A percentile compares a stretch with the other conserved stretches of the same genome.
phyloP scores from a whole-genome alignment of 2,329 filamentous ascomycete genomes.

The Hypoxylon sp. region DNA sequence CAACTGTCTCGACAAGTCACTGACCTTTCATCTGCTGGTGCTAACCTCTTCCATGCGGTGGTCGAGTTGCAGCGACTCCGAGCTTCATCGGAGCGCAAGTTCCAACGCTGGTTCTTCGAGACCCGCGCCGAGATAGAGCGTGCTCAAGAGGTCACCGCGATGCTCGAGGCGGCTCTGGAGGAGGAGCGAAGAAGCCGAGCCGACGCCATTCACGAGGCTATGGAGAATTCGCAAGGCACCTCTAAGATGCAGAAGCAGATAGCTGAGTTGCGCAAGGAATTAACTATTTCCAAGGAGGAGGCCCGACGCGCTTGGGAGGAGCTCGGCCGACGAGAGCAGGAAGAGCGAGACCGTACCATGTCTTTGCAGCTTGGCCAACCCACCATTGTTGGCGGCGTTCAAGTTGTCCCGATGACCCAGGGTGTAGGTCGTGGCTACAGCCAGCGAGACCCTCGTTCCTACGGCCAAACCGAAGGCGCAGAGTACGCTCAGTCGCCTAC shows the following conservation, averaged over 20 bases:
- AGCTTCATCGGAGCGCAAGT: constrained; percentile 96
- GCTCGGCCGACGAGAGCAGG: constrained; percentile 90
- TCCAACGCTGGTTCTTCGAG: constrained; percentile 99
- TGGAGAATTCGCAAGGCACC: constrained; percentile 78
- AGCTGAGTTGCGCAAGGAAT: constrained; percentile 91
- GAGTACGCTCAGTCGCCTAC: constrained; percentile 51
- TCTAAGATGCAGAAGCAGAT: constrained; percentile 81
- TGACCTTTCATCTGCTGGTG: constrained; percentile 95
- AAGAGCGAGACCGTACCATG: constrained; percentile 87
- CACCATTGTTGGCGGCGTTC: constrained; percentile 91
- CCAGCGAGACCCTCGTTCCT: constrained; percentile 58
- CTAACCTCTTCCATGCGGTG: constrained; percentile 97
- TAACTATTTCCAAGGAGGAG: constrained; percentile 96
- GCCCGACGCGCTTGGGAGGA: constrained; percentile 97
- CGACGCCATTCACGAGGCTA: constrained; percentile 75
- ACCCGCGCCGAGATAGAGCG: constrained; percentile 90
- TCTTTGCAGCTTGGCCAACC: constrained; percentile 90
- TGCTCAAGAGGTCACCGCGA: constrained; percentile 83
- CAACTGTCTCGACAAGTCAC: constrained; percentile 95
- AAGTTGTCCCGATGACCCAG: constrained; percentile 93
- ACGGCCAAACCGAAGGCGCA: constrained; percentile 54
- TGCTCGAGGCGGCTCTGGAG: constrained; percentile 82
- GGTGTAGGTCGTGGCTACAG: constrained; percentile 71
- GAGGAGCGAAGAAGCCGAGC: constrained; percentile 79
- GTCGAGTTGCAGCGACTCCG: constrained; percentile 94